phyloP scores from a whole-genome alignment of 2,329 filamentous ascomycete species.

The Colletotrichum tamarilloi region DNA sequence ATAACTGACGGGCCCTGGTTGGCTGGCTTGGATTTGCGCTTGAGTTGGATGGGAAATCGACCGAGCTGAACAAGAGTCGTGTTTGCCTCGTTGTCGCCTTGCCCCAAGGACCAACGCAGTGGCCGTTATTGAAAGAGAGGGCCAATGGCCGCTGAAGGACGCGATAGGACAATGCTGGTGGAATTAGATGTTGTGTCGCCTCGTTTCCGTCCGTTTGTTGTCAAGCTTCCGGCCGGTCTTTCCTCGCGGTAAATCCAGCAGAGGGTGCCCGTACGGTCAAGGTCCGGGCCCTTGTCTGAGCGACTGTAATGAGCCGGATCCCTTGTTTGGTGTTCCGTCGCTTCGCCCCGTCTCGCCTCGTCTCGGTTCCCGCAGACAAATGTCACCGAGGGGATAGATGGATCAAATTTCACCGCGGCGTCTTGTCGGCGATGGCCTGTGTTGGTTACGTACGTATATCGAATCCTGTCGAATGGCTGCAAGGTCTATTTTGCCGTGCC shows the following conservation, averaged over 20 bases:
- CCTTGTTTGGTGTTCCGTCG: not conserved
- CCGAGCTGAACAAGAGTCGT: conserved; percentile 15
- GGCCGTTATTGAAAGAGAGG: not conserved
- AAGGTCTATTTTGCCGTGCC: not conserved
- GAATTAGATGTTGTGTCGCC: not conserved
- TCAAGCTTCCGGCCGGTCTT: not conserved
- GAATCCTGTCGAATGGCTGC: not conserved
- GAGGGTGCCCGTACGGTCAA: not conserved
- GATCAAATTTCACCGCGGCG: conserved; percentile 25
- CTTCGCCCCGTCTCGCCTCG: conserved; percentile 31
- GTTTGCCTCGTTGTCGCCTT: not conserved
- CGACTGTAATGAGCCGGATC: not conserved
- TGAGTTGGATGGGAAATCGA: not conserved
- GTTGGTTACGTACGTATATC: conserved; percentile 13
- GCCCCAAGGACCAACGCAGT: not conserved
- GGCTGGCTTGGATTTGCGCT: conserved; percentile 1
- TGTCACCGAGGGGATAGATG: conserved; percentile 26
- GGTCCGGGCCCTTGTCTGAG: not conserved
- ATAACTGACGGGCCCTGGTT: conserved; percentile 12
- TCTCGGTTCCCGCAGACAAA: conserved; percentile 13
- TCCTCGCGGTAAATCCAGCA: not conserved
- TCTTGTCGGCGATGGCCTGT: conserved; percentile 20
- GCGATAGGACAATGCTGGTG: not conserved
- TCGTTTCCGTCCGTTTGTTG: not conserved
- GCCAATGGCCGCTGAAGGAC: not conserved